Base-by-base conservation (phyloP, 1,284 basidiomycete species). In the Trametes polyzona region DNA sequence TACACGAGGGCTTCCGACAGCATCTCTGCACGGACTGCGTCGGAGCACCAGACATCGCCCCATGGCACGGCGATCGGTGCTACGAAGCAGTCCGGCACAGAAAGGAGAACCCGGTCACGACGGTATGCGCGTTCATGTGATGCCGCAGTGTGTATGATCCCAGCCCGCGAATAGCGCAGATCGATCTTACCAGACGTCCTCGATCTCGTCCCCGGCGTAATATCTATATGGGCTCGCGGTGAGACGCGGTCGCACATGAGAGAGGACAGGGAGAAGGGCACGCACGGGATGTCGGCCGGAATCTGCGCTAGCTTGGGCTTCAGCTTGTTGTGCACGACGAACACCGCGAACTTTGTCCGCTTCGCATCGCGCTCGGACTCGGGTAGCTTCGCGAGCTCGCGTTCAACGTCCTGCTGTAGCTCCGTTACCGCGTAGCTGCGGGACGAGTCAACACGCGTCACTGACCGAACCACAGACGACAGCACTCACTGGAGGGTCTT, bases 321-420 rank as follows among this genome's bases (percentile, higher is more conserved):
- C 61, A 86, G 78, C 77, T 97, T 97, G 80, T 97, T 96, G 76
- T 97, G 95, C 16, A 98, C 95, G 35, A 96, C 95, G 70, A 97
- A 98, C 64, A 96, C 79, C 1, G 84, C 94, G 61, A 97, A 93
- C 72, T 90, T 81, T 39, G 95, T 95, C 59, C 86, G 83, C 55
- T 90, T 75, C 2, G 81, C 81, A 27, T 87, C 87, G 54, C 91
- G 86, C 68, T 95, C 87, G 11, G 79, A 73, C 69, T 88, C 87
- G 6, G 88, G 83, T 57, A 88, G 79, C 3, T 70, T 74, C 36
- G 78, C 66, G 19, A 95, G 78, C 68, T 93, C 92, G 61, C 76
- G 76, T 67, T 93, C 87, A 50, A 96, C 89, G 69, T 98, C 95
- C 69, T 88, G 90, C 70, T 88, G 81, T 33, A 98, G 84, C 73